Conservation (phyloP, 306 rosid genomes). For the Spatholobus suberectus region DNA sequence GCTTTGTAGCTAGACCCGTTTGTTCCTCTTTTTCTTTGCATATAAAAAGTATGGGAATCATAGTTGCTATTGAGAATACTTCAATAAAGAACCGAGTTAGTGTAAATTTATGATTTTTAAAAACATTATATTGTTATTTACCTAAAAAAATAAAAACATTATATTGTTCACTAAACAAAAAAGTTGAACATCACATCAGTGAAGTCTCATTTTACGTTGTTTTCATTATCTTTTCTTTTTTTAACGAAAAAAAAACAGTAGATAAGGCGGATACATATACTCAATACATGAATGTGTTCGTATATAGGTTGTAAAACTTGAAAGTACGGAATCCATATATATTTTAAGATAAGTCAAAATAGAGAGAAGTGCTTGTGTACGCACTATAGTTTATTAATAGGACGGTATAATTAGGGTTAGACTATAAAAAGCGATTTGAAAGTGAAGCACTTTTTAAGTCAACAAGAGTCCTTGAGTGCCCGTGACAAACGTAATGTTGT, state of each 20-base stretch:
- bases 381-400: not conserved
- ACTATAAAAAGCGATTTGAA: not conserved
- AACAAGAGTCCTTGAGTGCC: slow-evolving; percentile 42
- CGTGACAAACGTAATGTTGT: slow-evolving; percentile 35
- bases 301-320: not conserved
- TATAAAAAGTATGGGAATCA: not conserved
- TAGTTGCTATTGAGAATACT: not conserved
- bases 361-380: not conserved
- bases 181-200: not conserved
- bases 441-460: slow-evolving; percentile 35
- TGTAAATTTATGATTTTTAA: not conserved
- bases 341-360: not conserved
- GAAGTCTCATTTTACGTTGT: not conserved
- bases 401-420: slow-evolving; percentile 24
- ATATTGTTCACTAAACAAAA: not conserved
- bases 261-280: not conserved
- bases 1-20: not conserved
- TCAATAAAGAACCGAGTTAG: not conserved
- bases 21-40: not conserved
- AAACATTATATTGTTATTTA: not conserved
- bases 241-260: not conserved
- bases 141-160: not conserved
- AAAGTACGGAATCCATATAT: not conserved
- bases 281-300: not conserved
- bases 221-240: not conserved